A percentile compares a stretch with the other conserved stretches of the same genome.
Evolutionary conservation across 2,329 filamentous ascomycete species (phyloP).

Genomic region (Tolypocladium endophyticum): DNA sequence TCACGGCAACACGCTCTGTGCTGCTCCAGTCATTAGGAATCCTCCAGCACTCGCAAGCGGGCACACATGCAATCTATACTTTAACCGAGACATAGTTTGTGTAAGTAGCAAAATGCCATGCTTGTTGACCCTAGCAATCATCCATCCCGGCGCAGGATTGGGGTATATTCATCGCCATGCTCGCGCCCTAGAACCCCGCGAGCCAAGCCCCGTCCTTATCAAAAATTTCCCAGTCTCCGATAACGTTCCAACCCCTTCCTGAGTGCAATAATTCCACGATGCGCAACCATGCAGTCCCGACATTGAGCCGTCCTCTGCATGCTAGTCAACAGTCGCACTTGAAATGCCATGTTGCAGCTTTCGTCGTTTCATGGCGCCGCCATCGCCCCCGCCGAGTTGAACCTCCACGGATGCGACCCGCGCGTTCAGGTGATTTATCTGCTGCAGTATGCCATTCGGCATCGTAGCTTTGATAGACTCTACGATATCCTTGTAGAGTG

Average conservation of each 20-base stretch:
- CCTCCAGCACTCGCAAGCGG: neutral
- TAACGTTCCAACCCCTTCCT: neutral
- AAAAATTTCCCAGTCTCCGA: neutral
- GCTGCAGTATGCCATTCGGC: constrained; percentile 8
- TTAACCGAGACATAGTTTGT: neutral
- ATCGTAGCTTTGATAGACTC: constrained; percentile 21
- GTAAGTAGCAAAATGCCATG: neutral
- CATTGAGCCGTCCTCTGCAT: neutral
- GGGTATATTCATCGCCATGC: neutral
- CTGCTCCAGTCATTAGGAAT: no score
- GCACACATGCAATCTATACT: neutral
- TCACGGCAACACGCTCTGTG: no score
- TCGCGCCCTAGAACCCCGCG: neutral
- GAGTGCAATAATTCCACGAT: neutral
- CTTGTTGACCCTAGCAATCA: neutral
- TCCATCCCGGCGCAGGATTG: neutral
- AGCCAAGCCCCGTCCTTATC: neutral
- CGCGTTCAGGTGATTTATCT: constrained; percentile 9
- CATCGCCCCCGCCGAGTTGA: neutral
- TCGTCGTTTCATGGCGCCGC: constrained; percentile 1
- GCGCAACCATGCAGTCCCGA: neutral
- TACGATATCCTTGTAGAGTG: constrained; percentile 29
- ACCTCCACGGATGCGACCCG: constrained; percentile 12
- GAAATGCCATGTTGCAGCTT: neutral
- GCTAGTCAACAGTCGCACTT: neutral